These are phyloP conservation scores for Pouteria campechiana DNA, from an alignment of 179 eudicot species.

Conservation along the genomic window DNA sequence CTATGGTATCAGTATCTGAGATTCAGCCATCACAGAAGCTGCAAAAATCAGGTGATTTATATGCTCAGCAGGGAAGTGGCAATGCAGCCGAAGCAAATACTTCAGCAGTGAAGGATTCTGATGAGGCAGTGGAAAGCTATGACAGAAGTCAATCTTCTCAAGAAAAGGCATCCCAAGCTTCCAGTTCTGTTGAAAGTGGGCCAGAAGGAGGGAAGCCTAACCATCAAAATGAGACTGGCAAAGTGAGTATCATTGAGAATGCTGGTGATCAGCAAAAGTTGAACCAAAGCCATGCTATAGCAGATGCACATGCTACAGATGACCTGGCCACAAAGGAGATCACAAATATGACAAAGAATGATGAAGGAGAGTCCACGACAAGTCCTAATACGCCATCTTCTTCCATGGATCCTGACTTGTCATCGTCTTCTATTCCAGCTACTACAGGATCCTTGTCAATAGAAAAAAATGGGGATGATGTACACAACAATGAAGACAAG, in stretches of 20 bases:
- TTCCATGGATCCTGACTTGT: conserved; percentile 22
- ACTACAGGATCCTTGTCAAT: conserved; percentile 27
- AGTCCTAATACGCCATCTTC: conserved; percentile 18
- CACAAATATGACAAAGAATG: conserved; percentile 12
- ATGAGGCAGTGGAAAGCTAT: conserved; percentile 11
- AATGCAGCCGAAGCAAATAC: conserved; percentile 11
- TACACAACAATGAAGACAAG: conserved; percentile 31
- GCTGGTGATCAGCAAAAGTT: conserved; percentile 5
- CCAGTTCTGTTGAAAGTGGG: conserved; percentile 21
- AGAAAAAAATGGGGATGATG: conserved; percentile 28
- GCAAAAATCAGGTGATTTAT: conserved; percentile 17
- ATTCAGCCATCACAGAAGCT: conserved; percentile 20
- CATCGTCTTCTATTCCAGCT: conserved; percentile 11
- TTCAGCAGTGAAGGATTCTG: conserved; percentile 7
- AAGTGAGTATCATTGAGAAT: conserved; percentile 17
- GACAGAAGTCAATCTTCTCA: conserved; percentile 18
- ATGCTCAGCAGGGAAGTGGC: conserved; percentile 9
- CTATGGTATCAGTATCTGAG: conserved; percentile 16
- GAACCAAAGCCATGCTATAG: conserved; percentile 12
- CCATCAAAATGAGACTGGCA: conserved; percentile 12
- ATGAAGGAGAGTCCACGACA: conserved; percentile 12
- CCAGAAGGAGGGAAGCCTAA: conserved; percentile 16
- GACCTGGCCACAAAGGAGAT: conserved; percentile 19
- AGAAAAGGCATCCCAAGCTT: conserved; percentile 15
- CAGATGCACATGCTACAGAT: conserved; percentile 15